phyloP scores from a whole-genome alignment of 108 stramenopile species.

The Epipyxis sp. region DNA sequence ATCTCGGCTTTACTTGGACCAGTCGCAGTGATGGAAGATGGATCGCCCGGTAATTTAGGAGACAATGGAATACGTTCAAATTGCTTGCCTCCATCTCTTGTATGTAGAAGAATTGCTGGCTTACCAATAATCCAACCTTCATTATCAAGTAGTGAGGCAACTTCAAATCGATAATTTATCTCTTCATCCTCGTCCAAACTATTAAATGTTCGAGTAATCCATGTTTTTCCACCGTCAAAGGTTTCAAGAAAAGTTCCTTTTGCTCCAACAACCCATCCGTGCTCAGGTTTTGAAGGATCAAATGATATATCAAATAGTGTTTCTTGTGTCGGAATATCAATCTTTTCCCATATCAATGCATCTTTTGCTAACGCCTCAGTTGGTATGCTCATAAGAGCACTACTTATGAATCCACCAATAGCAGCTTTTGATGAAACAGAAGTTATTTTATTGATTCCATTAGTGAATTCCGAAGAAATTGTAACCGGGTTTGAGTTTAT shows the following conservation, averaged over 20 bases:
- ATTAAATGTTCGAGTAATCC: slow-evolving; percentile 85
- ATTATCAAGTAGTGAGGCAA: slow-evolving; percentile 37
- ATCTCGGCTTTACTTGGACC: slow-evolving; percentile 86
- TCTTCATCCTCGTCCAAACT: slow-evolving; percentile 94
- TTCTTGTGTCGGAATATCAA: slow-evolving; percentile 74
- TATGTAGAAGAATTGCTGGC: slow-evolving; percentile 87
- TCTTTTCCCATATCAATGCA: slow-evolving; percentile 68
- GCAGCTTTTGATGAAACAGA: too few species aligned
- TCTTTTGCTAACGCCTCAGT: too few species aligned
- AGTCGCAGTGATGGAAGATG: slow-evolving; percentile 74
- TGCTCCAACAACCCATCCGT: slow-evolving; percentile 93
- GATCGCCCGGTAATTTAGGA: slow-evolving; percentile 93
- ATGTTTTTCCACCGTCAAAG: slow-evolving; percentile 82
- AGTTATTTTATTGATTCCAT: too few species aligned
- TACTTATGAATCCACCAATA: too few species aligned
- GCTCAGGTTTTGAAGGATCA: slow-evolving; percentile 66
- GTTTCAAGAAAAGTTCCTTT: slow-evolving; percentile 92
- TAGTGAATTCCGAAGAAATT: too few species aligned
- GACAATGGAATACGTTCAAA: slow-evolving; percentile 96
- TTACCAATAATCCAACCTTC: slow-evolving; percentile 95
- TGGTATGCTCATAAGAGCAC: too few species aligned
- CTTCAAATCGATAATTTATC: slow-evolving; percentile 57
- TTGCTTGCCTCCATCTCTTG: slow-evolving; percentile 79
- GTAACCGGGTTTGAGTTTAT: too few species aligned
- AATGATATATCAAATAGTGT: slow-evolving; percentile 92